phyloP scores from a whole-genome alignment of 2,329 filamentous ascomycete species.

The Beauveria caledonica region DNA sequence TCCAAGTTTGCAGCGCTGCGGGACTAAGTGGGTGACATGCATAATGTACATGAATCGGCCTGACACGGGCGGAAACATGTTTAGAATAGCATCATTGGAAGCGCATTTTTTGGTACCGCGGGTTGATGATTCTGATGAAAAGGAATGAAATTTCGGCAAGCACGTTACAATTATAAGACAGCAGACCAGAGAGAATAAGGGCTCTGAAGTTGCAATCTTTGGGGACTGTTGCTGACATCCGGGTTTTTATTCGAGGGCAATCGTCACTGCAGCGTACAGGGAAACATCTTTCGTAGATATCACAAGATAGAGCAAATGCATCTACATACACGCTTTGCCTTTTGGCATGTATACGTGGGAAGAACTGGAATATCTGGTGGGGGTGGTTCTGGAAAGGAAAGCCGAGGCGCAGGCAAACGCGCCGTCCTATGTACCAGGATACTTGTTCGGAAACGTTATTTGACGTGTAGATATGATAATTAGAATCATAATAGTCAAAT shows the following conservation, averaged over 20 bases:
- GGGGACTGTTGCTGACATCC: too few relatives aligned
- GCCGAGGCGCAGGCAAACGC: background rate
- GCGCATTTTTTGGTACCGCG: background rate
- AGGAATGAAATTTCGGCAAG: too few relatives aligned
- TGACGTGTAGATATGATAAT: background rate
- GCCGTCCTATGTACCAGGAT: too few relatives aligned
- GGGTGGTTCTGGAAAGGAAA: background rate
- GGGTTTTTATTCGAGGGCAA: too few relatives aligned
- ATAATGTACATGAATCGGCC: background rate
- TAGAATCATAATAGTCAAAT: background rate
- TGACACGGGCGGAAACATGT: background rate
- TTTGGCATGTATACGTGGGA: background rate
- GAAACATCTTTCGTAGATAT: too few relatives aligned
- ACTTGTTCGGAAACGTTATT: background rate
- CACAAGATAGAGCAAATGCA: too few relatives aligned
- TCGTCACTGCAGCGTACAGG: too few relatives aligned
- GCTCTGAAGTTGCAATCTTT: too few relatives aligned
- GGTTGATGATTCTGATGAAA: background rate
- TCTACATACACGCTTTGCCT: too few relatives aligned
- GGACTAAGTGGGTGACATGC: background rate
- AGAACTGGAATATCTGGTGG: background rate
- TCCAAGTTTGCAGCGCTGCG: slow-evolving; percentile 29
- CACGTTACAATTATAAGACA: too few relatives aligned
- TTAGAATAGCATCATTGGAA: background rate
- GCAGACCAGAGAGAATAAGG: too few relatives aligned